Base-by-base conservation (phyloP, 306 rosid species). In the Alnus rubra region DNA sequence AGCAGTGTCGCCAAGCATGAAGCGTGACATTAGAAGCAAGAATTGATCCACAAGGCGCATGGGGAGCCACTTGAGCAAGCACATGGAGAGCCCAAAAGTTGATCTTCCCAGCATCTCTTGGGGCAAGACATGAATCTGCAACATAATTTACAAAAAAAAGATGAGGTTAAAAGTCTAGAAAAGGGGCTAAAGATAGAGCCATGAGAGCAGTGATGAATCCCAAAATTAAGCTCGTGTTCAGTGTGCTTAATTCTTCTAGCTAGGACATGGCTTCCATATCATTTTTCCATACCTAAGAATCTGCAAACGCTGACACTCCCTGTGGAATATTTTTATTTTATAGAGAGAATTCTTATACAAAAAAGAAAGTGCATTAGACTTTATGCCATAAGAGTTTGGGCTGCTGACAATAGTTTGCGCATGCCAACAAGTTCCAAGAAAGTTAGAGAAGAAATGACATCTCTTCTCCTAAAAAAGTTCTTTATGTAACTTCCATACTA, bases 61-160 rank as follows among this genome's bases (percentile, higher is more conserved):
- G 4, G 99, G 98, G 15, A 96, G 79, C 94, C 97, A 90, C 86
- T 89, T 96, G 19, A 91, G 91, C 79, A 96, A 85, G 79, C 88
- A 89, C 94, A 91, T 93, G 2, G 99, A 93, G 78, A 93, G 79
- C n/a, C 96, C 93, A 88, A 96, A 96, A 31, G 97, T 96, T 77
- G 99, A 96, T 90, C 84, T 90, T 84, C 99, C 99, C 7, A 96
- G 74, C 86, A 96, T 91, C 80, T 91, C 92, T 54, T 91, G 97
- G 49, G 99, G 99, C 85, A 96, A 83, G 65, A 93, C 89, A 80
- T 96, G 99, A 80, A 96, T 94, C 99, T 96, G 82, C 85, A 76
- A 2, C 71, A 67, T 78, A 50, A 80, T 48, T 71, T 7, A 44
- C 45, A 2, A 59, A 49, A 7, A 31, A 31, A 50, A 33, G 76